Conservation (phyloP, 495 filamentous ascomycete species). For the Cladorrhinum samala region DNA sequence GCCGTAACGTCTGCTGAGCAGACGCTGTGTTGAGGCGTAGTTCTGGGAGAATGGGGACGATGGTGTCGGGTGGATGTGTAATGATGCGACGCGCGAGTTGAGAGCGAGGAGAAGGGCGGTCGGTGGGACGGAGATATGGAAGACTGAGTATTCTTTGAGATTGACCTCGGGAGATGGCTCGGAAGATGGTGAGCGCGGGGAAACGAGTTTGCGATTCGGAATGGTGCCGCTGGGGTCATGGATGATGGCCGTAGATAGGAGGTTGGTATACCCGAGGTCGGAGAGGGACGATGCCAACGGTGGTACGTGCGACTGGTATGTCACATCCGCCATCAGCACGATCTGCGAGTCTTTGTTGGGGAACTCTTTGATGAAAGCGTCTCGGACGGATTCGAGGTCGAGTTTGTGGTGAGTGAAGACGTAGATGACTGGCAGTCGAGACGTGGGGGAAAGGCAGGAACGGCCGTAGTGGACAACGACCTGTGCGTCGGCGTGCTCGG, state of each 20-base stretch:
- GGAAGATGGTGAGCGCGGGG: constrained; percentile 5
- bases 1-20: constrained; percentile 81
- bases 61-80: constrained; percentile 69
- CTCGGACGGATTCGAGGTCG: constrained; percentile 47
- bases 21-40: constrained; percentile 39
- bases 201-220: constrained; percentile 68
- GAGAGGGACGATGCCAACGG: constrained; percentile 44
- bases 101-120: constrained; percentile 81
- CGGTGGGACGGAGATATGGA: constrained; percentile 85
- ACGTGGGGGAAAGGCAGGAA: constrained; percentile 85
- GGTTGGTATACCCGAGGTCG: constrained; percentile 58
- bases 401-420: constrained; percentile 75
- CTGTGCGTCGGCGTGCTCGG: constrained; percentile 87
- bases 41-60: constrained; percentile 36
- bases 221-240: constrained; percentile 74
- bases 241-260: constrained; percentile 64
- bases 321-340: constrained; percentile 85
- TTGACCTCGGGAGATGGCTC: constrained; percentile 29
- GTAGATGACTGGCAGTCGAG: constrained; percentile 82
- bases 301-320: constrained; percentile 65
- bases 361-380: constrained; percentile 64
- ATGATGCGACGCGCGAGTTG: constrained; percentile 67
- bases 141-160: constrained; percentile 68
- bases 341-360: constrained; percentile 56
- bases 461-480: constrained; percentile 93